A percentile compares a stretch with the other conserved stretches of the same genome.
These are phyloP conservation scores for Solanum pinnatisectum DNA, from an alignment of 257 asterid species.

Conservation along the genomic window DNA sequence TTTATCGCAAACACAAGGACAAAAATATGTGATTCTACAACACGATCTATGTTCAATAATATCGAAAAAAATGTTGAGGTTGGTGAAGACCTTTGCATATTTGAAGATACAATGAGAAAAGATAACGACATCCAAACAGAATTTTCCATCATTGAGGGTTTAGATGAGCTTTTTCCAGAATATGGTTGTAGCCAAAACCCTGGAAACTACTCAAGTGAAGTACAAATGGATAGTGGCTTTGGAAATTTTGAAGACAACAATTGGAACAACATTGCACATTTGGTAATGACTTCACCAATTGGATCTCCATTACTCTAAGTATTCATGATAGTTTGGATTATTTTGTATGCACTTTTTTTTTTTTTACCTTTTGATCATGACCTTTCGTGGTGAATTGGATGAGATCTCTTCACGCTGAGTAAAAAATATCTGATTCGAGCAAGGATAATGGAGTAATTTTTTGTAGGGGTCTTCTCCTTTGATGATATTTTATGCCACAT, in stretches of 20 bases:
- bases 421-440: background rate
- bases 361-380: background rate
- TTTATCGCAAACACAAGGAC: background rate
- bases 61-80: background rate
- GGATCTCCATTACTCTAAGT: background rate
- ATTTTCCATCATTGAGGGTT: background rate
- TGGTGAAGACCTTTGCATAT: background rate
- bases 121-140: background rate
- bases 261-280: slow-evolving; percentile 7
- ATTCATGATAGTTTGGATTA: background rate
- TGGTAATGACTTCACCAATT: background rate
- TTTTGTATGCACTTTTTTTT: background rate
- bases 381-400: background rate
- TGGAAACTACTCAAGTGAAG: background rate
- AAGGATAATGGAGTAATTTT: background rate
- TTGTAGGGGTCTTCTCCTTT: background rate
- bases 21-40: background rate
- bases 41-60: background rate
- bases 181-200: background rate
- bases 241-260: background rate
- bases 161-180: background rate
- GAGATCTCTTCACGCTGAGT: background rate
- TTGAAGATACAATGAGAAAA: background rate
- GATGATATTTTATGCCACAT: background rate
- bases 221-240: background rate